Evolutionary conservation across 345 rosid genomes (phyloP).

Genomic region (Murraya koenigii): DNA sequence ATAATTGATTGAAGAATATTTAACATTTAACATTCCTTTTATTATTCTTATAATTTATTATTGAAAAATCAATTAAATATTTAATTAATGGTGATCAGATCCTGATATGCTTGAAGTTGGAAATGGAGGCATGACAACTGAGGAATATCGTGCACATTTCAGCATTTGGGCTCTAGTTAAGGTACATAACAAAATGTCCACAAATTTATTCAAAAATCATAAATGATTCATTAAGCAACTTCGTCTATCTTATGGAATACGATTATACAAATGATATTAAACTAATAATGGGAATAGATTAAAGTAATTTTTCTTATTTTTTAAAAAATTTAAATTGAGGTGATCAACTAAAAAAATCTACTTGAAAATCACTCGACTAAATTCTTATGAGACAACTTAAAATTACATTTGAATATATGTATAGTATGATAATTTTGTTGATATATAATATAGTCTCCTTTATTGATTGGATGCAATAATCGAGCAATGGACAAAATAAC

Average conservation of each 20-base stretch:
- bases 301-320: too few relatives aligned
- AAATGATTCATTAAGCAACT: too few relatives aligned
- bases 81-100: slow-evolving; percentile 27
- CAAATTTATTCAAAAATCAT: too few relatives aligned
- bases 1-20: slow-evolving; percentile 14
- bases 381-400: too few relatives aligned
- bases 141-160: slow-evolving; percentile 64
- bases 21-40: not conserved
- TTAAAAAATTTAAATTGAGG: too few relatives aligned
- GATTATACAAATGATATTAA: too few relatives aligned
- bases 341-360: too few relatives aligned
- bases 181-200: slow-evolving; percentile 23
- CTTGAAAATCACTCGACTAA: too few relatives aligned
- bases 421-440: not conserved
- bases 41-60: not conserved
- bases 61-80: too few relatives aligned
- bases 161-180: slow-evolving; percentile 71
- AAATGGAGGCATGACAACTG: slow-evolving; percentile 66
- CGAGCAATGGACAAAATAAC: slow-evolving; percentile 40
- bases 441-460: slow-evolving; percentile 40
- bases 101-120: slow-evolving; percentile 85
- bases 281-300: too few relatives aligned
- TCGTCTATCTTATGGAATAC: too few relatives aligned
- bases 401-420: too few relatives aligned
- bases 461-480: slow-evolving; percentile 56